These are phyloP conservation scores for Fomitopsis serialis DNA, from an alignment of 768 basidiomycete species.

Conservation along the genomic window DNA sequence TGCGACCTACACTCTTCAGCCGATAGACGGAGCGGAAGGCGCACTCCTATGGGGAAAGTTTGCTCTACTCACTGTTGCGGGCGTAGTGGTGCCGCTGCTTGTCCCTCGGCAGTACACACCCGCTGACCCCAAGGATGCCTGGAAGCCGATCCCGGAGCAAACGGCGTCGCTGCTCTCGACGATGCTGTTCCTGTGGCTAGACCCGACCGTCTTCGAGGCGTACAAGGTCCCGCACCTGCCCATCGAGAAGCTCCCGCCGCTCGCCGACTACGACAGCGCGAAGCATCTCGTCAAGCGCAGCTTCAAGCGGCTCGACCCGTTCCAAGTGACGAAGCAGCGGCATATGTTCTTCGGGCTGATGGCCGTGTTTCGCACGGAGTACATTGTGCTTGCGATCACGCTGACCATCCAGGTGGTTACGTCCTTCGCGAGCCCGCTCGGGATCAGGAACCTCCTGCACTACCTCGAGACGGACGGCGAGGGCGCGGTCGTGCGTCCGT, in stretches of 20 bases:
- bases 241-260: slow-evolving; percentile 36
- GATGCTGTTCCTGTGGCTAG: slow-evolving; percentile 47
- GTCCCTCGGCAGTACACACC: slow-evolving; percentile 56
- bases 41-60: slow-evolving; percentile 50
- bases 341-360: slow-evolving; percentile 28
- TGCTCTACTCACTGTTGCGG: slow-evolving; percentile 37
- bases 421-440: slow-evolving; percentile 26
- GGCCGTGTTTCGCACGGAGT: slow-evolving; percentile 9
- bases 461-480: slow-evolving; percentile 39
- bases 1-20: slow-evolving; percentile 43
- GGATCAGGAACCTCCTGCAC: slow-evolving; percentile 28
- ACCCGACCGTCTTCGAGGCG: slow-evolving; percentile 41
- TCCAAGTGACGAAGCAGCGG: slow-evolving; percentile 20
- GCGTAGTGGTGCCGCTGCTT: slow-evolving; percentile 46
- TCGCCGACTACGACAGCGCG: slow-evolving; percentile 42
- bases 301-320: slow-evolving; percentile 32
- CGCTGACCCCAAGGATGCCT: slow-evolving; percentile 40
- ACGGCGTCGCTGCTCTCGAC: slow-evolving; percentile 26
- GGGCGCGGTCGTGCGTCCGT: slow-evolving; percentile 49
- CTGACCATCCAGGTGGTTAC: slow-evolving; percentile 3
- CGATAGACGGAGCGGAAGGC: slow-evolving; percentile 46
- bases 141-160: slow-evolving; percentile 24
- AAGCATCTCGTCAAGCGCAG: slow-evolving; percentile 28
- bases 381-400: slow-evolving; percentile 1
- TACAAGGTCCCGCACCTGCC: slow-evolving; percentile 40